phyloP scores from a whole-genome alignment of 23 red algal genomes.

The Gracilaria caudata region DNA sequence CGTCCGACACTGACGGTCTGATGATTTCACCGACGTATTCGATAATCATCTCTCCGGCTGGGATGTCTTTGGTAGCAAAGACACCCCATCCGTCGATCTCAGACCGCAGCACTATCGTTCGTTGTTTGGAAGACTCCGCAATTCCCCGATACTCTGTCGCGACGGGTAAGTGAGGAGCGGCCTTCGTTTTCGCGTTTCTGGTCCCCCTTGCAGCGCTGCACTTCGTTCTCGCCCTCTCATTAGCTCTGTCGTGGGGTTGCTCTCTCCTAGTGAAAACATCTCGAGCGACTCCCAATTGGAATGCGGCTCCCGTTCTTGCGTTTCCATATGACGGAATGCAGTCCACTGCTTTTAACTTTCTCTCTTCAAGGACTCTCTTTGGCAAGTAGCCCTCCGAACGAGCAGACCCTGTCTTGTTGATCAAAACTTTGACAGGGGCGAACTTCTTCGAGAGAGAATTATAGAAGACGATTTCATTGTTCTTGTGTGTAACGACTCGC shows the following conservation, averaged over 20 bases:
- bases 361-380: background rate
- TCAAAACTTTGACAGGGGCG: background rate
- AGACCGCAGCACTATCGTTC: conserved; percentile 67
- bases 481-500: conserved; percentile 28
- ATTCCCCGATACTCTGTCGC: conserved; percentile 57
- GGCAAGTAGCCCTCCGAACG: conserved; percentile 48
- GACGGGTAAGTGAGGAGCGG: conserved; percentile 30
- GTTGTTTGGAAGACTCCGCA: conserved; percentile 25
- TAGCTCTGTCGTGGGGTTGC: background rate
- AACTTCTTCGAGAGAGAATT: conserved; percentile 50
- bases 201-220: background rate
- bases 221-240: background rate
- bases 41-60: conserved; percentile 86
- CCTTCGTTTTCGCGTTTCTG: conserved; percentile 32
- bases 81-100: conserved; percentile 90
- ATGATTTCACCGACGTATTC: conserved; percentile 96
- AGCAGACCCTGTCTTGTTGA: conserved; percentile 35
- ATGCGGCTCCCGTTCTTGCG: conserved; percentile 41
- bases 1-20: conserved; percentile 72
- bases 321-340: conserved; percentile 24
- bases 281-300: conserved; percentile 51
- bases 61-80: conserved; percentile 73
- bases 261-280: conserved; percentile 38
- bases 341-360: background rate
- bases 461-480: conserved; percentile 45